Conservation (phyloP, 2,329 filamentous ascomycete genomes). For the Sclerotinia glacialis region DNA sequence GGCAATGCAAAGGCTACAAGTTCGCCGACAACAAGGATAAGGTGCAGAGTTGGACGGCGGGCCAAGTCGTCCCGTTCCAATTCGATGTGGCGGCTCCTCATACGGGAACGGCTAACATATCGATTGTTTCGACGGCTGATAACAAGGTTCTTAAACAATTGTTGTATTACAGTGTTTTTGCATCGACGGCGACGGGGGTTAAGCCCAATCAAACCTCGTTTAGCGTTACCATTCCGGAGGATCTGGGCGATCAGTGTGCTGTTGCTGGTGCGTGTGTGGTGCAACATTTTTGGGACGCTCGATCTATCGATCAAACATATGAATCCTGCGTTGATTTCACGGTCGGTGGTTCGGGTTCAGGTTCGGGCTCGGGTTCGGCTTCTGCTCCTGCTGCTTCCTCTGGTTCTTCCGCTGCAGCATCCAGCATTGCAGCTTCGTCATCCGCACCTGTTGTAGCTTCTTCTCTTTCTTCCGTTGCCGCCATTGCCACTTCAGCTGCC, state of each 20-base stretch:
- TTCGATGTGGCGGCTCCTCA: constrained; percentile 49
- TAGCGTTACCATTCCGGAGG: constrained; percentile 51
- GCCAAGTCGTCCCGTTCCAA: constrained; percentile 46
- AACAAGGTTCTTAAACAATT: constrained; percentile 49
- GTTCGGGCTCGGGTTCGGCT: background rate
- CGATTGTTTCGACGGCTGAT: constrained; percentile 48
- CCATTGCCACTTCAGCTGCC: background rate
- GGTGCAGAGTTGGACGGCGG: constrained; percentile 46
- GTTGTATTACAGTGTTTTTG: constrained; percentile 51
- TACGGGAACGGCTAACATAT: constrained; percentile 54
- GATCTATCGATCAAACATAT: constrained; percentile 53
- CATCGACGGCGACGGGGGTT: constrained; percentile 45
- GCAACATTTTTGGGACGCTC: constrained; percentile 55
- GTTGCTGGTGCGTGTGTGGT: constrained; percentile 42
- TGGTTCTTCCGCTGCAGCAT: background rate
- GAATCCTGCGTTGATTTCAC: constrained; percentile 54
- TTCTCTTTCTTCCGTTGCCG: background rate
- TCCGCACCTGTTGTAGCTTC: background rate
- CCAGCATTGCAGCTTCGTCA: background rate
- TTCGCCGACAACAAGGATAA: constrained; percentile 45
- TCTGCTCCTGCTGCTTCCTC: constrained; percentile 6
- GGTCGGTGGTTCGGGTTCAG: constrained; percentile 23
- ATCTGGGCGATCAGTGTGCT: constrained; percentile 42
- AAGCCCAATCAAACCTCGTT: constrained; percentile 48
- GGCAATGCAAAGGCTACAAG: constrained; percentile 49